Base-by-base conservation (phyloP, 2,329 filamentous ascomycete genomes). In the Fusarium sp. region DNA sequence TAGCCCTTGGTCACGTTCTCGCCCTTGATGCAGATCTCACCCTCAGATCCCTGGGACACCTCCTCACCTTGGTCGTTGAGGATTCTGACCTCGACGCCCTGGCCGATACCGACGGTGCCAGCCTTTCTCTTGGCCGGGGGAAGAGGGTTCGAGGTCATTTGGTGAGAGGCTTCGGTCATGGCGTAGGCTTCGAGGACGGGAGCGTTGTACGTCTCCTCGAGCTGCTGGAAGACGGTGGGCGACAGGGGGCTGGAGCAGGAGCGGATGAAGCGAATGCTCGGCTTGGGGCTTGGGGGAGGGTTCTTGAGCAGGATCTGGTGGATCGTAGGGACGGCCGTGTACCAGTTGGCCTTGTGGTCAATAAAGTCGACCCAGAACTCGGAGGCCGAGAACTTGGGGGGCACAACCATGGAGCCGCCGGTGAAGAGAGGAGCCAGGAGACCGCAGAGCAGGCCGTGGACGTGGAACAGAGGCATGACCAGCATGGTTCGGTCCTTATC, bases 401-500 rank as follows among this genome's bases (percentile, higher is more conserved):
- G 93, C 5, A 96, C 90, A 62, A 97, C 84, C 65, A 93, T 91
- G 6, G 92, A 94, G 60, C 93, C 92, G 29, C 90, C 91, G 2
- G 91, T 90, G 71, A 86, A 84, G 10, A 97, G 84, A 1, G 93
- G 91, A 2, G 92, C 91, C 4, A 97, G 85, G 73, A 96, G 91
- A 18, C 88, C 93, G 65, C 93, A 93, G 13, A 96, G 85, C 2
- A 97, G 85, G n/a, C 93, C 93, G 77, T 96, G 93, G 53, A 96
- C 93, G 80, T 96, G 93, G 84, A 96, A 96, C 2, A 96, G 85
- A 16, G 93, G 93, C 93, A 96, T 96, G 65, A 96, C 92, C 14
- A 96, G 86, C 86, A 93, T 90, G 27, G 93, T 95, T 50, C 93
- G 88, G 78, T 96, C 93, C 57, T 85, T 77, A 6, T 87, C 78